Evolutionary conservation across 2,329 filamentous ascomycete genomes (phyloP).

Genomic region (Colletotrichum kahawae): DNA sequence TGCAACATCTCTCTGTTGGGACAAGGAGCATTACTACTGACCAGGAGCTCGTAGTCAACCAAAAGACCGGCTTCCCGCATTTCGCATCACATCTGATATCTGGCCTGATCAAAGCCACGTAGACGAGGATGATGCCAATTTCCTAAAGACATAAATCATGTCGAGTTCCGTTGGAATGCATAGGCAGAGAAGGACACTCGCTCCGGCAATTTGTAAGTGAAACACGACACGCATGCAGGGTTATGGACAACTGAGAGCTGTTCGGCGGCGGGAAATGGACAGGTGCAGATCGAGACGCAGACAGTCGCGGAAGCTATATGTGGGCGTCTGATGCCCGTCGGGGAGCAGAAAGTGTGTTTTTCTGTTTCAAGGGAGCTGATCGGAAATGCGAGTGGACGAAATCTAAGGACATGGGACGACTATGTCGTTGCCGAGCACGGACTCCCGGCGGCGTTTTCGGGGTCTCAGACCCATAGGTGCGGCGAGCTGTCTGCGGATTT

Average conservation of each 20-base stretch:
- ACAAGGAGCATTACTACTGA: not conserved
- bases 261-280: not conserved
- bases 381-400: not conserved
- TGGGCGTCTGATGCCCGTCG: not conserved
- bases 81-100: not conserved
- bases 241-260: not conserved
- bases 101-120: not conserved
- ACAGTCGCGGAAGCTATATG: not conserved
- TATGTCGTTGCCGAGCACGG: constrained; percentile 1
- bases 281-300: not conserved
- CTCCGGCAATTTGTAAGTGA: not conserved
- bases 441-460: not conserved
- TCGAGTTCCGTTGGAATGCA: not conserved
- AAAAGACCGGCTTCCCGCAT: not conserved
- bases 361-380: constrained; percentile 1
- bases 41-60: not conserved
- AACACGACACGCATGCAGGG: not conserved
- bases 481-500: not conserved
- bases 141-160: not conserved
- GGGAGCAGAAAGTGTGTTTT: not conserved
- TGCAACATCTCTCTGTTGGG: not conserved
- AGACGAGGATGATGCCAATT: not conserved
- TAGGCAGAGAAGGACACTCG: not conserved
- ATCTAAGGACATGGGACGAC: not conserved
- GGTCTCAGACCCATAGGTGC: not conserved